Evolutionary conservation across 176 grass and related monocot genomes (phyloP).

Genomic region (Oryza glumipatula): DNA sequence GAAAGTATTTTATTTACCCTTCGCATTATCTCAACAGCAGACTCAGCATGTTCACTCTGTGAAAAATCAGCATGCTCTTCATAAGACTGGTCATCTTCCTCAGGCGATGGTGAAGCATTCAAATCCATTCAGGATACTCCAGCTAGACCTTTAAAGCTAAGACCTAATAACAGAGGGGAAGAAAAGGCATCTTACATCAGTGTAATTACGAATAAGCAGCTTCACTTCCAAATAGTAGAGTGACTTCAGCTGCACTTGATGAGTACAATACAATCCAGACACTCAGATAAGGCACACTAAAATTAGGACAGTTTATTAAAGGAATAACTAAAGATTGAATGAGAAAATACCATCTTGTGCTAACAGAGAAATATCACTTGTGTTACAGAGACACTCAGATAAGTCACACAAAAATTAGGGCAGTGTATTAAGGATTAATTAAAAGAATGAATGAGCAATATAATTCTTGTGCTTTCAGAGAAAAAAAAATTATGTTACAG

Average conservation of each 20-base stretch:
- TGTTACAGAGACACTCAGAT: background rate
- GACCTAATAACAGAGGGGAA: background rate
- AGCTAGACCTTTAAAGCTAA: background rate
- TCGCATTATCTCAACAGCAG: conserved; percentile 61
- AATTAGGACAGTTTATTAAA: too few relatives aligned
- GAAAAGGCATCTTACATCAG: background rate
- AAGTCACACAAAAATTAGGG: background rate
- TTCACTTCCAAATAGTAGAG: background rate
- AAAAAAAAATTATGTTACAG: background rate
- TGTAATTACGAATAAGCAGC: background rate
- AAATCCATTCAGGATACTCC: conserved; percentile 49
- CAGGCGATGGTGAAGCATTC: conserved; percentile 69
- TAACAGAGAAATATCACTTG: too few relatives aligned
- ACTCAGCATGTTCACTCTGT: conserved; percentile 57
- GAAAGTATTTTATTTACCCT: conserved; percentile 52
- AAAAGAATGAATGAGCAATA: background rate
- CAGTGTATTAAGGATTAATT: background rate
- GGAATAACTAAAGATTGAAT: too few relatives aligned
- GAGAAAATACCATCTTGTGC: too few relatives aligned
- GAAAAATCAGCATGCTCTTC: conserved; percentile 48
- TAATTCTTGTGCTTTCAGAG: background rate
- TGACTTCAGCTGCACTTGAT: background rate
- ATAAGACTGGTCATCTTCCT: conserved; percentile 63
- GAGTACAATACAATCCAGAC: background rate
- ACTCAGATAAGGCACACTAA: too few relatives aligned